phyloP scores from a whole-genome alignment of 108 stramenopile genomes.

The Cyclotella distinguenda region DNA sequence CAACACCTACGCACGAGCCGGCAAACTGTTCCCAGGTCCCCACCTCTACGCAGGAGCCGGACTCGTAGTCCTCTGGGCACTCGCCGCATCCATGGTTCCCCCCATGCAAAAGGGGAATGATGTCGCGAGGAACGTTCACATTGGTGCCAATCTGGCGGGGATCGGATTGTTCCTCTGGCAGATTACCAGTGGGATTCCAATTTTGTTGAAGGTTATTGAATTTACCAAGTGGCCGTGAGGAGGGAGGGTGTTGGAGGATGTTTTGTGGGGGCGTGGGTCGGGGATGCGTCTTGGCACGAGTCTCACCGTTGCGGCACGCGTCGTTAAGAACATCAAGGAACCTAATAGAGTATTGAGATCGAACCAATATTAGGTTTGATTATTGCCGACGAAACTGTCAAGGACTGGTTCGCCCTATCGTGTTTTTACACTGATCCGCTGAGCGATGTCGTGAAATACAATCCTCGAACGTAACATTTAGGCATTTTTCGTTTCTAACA shows the following conservation, averaged over 20 bases:
- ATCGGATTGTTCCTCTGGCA: slow-evolving; percentile 94
- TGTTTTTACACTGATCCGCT: no score
- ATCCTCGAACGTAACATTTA: no score
- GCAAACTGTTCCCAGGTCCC: slow-evolving; percentile 97
- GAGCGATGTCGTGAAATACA: no score
- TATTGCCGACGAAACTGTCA: no score
- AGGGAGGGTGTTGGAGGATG: no score
- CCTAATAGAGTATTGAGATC: no score
- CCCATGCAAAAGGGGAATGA: slow-evolving; percentile 98
- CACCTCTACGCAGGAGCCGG: slow-evolving; percentile 97
- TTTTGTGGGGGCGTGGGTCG: background rate
- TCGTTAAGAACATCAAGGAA: no score
- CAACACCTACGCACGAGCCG: slow-evolving; percentile 95
- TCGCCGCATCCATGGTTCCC: slow-evolving; percentile 87
- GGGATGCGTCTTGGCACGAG: no score
- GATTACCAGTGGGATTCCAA: slow-evolving; percentile 83
- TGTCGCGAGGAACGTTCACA: slow-evolving; percentile 89
- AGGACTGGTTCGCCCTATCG: no score
- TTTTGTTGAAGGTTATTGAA: slow-evolving; percentile 90
- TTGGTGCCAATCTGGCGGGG: slow-evolving; percentile 89
- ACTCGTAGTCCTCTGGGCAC: slow-evolving; percentile 91
- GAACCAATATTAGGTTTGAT: no score
- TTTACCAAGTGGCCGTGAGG: slow-evolving; percentile 86
- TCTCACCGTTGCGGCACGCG: no score
- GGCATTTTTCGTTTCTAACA: no score